phyloP scores from a whole-genome alignment of 2,329 filamentous ascomycete species.

The Pseudocercospora fijiensis region DNA sequence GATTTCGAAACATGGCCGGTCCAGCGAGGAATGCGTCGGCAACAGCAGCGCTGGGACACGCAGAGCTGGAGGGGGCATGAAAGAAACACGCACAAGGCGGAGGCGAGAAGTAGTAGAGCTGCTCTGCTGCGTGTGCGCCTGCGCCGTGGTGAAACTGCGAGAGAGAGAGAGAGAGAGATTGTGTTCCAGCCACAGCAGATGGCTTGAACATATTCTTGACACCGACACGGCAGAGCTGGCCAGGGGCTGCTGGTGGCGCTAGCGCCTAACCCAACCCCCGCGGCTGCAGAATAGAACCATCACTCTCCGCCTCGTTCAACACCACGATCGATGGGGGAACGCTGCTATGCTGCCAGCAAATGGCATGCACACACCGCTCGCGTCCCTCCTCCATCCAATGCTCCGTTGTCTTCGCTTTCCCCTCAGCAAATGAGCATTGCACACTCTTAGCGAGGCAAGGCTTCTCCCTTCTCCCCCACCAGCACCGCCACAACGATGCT shows the following conservation, averaged over 20 bases:
- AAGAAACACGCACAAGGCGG: constrained; percentile 12
- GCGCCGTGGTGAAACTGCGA: constrained; percentile 25
- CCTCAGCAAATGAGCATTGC: neutral
- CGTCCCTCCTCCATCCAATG: constrained; percentile 1
- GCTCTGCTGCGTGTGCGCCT: too few species aligned
- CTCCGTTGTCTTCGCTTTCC: constrained; percentile 2
- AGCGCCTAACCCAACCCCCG: constrained; percentile 18
- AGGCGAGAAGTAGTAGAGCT: constrained; percentile 14
- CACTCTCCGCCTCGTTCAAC: constrained; percentile 10
- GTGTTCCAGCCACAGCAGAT: constrained; percentile 27
- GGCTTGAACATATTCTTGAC: too few species aligned
- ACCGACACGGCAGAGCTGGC: constrained; percentile 2
- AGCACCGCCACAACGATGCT: constrained; percentile 3
- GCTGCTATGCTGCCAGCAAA: constrained; percentile 15
- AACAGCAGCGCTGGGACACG: constrained; percentile 21
- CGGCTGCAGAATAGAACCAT: constrained; percentile 12
- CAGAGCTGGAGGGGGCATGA: constrained; percentile 21
- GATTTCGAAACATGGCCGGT: constrained; percentile 49
- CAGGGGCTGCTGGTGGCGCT: constrained; percentile 9
- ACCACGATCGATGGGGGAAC: constrained; percentile 17
- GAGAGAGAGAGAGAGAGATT: constrained; percentile 23
- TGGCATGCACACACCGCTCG: constrained; percentile 9
- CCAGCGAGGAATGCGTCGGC: constrained; percentile 7
- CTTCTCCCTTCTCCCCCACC: neutral
- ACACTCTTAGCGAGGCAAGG: constrained; percentile 2